Evolutionary conservation across 2,329 filamentous ascomycete genomes (phyloP).

Genomic region (Westerdykella ornata): DNA sequence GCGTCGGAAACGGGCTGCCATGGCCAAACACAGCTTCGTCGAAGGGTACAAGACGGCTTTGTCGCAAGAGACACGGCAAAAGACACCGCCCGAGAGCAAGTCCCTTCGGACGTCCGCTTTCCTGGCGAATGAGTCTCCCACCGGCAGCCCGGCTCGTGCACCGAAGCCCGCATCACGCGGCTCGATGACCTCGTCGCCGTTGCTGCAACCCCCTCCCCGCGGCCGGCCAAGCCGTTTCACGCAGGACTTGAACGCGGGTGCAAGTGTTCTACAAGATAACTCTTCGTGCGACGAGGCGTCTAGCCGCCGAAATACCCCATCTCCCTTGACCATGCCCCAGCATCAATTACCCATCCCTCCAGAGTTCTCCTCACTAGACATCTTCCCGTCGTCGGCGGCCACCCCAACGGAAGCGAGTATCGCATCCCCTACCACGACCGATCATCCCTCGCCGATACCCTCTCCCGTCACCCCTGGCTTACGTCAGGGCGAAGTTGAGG

Average conservation of each 20-base stretch:
- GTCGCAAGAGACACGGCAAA: conserved; percentile 17
- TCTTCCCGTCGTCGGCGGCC: conserved; percentile 21
- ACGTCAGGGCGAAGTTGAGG: conserved; percentile 20
- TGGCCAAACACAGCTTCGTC: conserved; percentile 38
- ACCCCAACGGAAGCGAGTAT: conserved; percentile 18
- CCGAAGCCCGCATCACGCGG: conserved; percentile 12
- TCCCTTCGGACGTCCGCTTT: conserved; percentile 22
- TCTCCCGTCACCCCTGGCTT: conserved; percentile 34
- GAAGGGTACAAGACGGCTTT: conserved; percentile 34
- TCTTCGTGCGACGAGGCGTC: conserved; percentile 23
- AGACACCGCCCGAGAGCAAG: conserved; percentile 11
- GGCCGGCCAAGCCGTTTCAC: conserved; percentile 18
- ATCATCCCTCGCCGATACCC: conserved; percentile 27
- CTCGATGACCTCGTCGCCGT: conserved; percentile 6
- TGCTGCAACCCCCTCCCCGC: conserved; percentile 15
- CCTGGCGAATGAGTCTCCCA: conserved; percentile 19
- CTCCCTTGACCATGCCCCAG: conserved; percentile 11
- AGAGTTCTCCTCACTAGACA: conserved; percentile 28
- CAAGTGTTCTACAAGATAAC: conserved; percentile 24
- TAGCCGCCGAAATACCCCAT: conserved; percentile 7
- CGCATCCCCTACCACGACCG: conserved; percentile 26
- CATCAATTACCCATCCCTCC: conserved; percentile 20
- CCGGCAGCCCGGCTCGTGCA: conserved; percentile 14
- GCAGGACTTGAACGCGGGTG: conserved; percentile 9
- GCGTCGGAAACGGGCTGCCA: conserved; percentile 44